Evolutionary conservation across 2,329 filamentous ascomycete species (phyloP).

Genomic region (Pyrenophora seminiperda): DNA sequence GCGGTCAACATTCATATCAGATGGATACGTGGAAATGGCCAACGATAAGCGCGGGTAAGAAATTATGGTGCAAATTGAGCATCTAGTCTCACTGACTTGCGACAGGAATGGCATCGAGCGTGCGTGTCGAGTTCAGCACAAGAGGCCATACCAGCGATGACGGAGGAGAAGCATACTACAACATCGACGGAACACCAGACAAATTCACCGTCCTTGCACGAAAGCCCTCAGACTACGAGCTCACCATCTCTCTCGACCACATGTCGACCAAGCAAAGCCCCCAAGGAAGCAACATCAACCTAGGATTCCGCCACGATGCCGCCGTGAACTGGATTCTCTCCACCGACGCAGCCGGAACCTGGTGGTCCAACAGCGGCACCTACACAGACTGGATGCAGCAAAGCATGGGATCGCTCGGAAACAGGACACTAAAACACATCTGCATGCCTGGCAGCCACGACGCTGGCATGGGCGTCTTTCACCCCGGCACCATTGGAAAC

Average conservation of each 20-base stretch:
- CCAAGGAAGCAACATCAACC: slow-evolving; percentile 36
- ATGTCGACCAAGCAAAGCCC: slow-evolving; percentile 43
- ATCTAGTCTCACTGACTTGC: neutral
- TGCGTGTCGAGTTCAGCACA: slow-evolving; percentile 41
- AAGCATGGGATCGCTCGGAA: slow-evolving; percentile 45
- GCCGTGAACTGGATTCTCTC: slow-evolving; percentile 48
- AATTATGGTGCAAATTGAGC: neutral
- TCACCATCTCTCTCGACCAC: slow-evolving; percentile 39
- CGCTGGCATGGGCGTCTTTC: slow-evolving; percentile 56
- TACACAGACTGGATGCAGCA: slow-evolving; percentile 51
- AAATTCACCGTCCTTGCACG: slow-evolving; percentile 41
- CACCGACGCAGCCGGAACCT: slow-evolving; percentile 41
- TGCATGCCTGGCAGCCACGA: slow-evolving; percentile 58
- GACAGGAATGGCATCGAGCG: slow-evolving; percentile 34
- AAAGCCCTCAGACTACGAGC: slow-evolving; percentile 38
- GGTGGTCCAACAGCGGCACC: slow-evolving; percentile 45
- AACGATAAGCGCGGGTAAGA: slow-evolving; percentile 34
- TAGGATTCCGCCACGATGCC: slow-evolving; percentile 46
- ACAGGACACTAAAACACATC: slow-evolving; percentile 53
- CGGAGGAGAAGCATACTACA: slow-evolving; percentile 45
- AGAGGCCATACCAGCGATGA: slow-evolving; percentile 39
- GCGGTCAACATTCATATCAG: slow-evolving; percentile 42
- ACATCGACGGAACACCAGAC: slow-evolving; percentile 33
- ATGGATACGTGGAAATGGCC: slow-evolving; percentile 49
- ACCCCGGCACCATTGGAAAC: slow-evolving; percentile 45